Conservation (phyloP, 371 early-diverging fungal genomes). For the Mortierella sp. region DNA sequence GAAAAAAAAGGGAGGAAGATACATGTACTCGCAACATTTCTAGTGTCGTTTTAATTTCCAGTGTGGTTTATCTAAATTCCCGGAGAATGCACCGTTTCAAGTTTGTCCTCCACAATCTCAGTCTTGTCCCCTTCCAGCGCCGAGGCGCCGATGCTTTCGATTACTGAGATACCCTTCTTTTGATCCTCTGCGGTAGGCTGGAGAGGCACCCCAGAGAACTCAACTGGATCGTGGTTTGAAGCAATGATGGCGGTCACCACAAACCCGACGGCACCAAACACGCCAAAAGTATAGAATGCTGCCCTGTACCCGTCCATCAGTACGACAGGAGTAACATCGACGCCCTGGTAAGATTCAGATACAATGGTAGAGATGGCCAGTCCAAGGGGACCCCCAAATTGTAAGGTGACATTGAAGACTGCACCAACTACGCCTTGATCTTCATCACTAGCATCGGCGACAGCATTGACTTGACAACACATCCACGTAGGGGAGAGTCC, state of each 20-base stretch:
- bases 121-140: neutral
- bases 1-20: too few species aligned
- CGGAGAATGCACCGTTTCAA: neutral
- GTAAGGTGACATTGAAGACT: slow-evolving; percentile 29
- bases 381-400: slow-evolving; percentile 33
- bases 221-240: slow-evolving; percentile 21
- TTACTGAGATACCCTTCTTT: neutral
- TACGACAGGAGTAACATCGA: neutral
- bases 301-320: slow-evolving; percentile 38
- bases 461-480: slow-evolving; percentile 33
- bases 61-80: neutral
- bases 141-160: neutral
- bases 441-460: slow-evolving; percentile 29
- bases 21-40: too few species aligned
- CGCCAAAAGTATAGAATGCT: slow-evolving; percentile 26
- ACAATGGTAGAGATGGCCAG: slow-evolving; percentile 24
- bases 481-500: slow-evolving; percentile 32
- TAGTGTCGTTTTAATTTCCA: too few species aligned
- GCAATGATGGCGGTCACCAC: slow-evolving; percentile 16
- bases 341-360: neutral
- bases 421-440: slow-evolving; percentile 47
- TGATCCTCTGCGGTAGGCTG: neutral
- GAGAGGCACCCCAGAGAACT: slow-evolving; percentile 6
- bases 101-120: neutral
- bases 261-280: slow-evolving; percentile 23